Evolutionary conservation across 805 yeast genomes (phyloP).

Genomic region (Candida montana): DNA sequence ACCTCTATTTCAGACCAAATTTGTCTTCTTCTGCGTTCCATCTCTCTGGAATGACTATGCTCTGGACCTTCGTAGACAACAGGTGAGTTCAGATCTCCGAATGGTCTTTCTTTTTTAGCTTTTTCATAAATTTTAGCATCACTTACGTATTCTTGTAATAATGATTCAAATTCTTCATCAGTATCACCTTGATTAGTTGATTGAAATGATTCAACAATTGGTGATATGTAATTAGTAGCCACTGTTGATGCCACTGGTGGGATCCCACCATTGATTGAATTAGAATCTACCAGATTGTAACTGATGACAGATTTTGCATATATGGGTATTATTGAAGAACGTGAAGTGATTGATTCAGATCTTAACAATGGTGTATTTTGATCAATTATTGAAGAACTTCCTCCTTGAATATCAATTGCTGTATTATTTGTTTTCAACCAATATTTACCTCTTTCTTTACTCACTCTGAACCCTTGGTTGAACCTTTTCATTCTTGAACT

Average conservation of each 20-base stretch:
- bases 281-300: conserved; percentile 2
- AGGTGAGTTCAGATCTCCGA: conserved; percentile 38
- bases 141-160: conserved; percentile 24
- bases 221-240: neutral
- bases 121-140: conserved; percentile 32
- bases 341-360: conserved; percentile 18
- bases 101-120: conserved; percentile 31
- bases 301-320: conserved; percentile 21
- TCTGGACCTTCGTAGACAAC: conserved; percentile 30
- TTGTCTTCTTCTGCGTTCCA: conserved; percentile 24
- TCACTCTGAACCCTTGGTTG: conserved; percentile 78
- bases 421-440: conserved; percentile 41
- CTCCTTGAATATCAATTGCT: neutral
- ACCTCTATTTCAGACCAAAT: conserved; percentile 17
- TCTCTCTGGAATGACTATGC: conserved; percentile 21
- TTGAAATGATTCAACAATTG: conserved; percentile 13
- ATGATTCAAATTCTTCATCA: conserved; percentile 9
- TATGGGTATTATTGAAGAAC: conserved; percentile 21
- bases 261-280: neutral
- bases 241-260: no score
- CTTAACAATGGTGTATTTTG: conserved; percentile 17
- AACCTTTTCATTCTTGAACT: conserved; percentile 61
- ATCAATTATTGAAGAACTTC: neutral
- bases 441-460: conserved; percentile 65
- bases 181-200: conserved; percentile 5